Base-by-base conservation (phyloP, 805 yeast species). In the Tanozyma kutaoensis region DNA sequence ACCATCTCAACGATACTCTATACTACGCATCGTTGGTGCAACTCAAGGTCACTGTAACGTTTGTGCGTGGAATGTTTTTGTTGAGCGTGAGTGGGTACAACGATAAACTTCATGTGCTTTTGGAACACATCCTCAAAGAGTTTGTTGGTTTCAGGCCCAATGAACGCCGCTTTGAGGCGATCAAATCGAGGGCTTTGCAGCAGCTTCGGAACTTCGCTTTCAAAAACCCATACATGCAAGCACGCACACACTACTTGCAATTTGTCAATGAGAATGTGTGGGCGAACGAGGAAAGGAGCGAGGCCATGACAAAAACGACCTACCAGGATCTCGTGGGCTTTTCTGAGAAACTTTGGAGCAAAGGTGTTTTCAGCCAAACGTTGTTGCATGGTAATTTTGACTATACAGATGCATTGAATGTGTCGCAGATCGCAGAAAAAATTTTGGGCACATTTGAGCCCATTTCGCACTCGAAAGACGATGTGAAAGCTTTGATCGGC, bases 1-100 rank as follows among this genome's bases (percentile, higher is more conserved):
- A 86, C 43, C 71, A 69, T 20, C 58, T 91, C 36, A 72, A 72
- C 39, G 86, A 84, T 41, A 54, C 73, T 28, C 71, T 82, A 8
- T 88, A 88, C 42, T 78, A 80, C 43, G 96, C 98, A 1, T 67
- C 72, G 7, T 62, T 85, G 91, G 2, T 91, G 91, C 1, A 62
- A 84, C 31, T 55, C 63, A 27, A 72, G 73, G 32, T 52, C 62
- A 2, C 60, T 86, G 22, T 50, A 62, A 17, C 56, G 68, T 32
- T 69, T 76, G 29, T 66, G 76, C 35, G 84, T 76, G 37, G 94
- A 95, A 1, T 42, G 86, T 22, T 66, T 68, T 22, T 24, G 8
- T 44, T 88, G 24, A 69, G 69, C 25, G 58, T 84, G 14, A 58
- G 64, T 22, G 98, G 98, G 2, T 91, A 76, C 49, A 81, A 79